Conservation (phyloP, 2,329 filamentous ascomycete genomes). For the Phyllosticta capitalensis region DNA sequence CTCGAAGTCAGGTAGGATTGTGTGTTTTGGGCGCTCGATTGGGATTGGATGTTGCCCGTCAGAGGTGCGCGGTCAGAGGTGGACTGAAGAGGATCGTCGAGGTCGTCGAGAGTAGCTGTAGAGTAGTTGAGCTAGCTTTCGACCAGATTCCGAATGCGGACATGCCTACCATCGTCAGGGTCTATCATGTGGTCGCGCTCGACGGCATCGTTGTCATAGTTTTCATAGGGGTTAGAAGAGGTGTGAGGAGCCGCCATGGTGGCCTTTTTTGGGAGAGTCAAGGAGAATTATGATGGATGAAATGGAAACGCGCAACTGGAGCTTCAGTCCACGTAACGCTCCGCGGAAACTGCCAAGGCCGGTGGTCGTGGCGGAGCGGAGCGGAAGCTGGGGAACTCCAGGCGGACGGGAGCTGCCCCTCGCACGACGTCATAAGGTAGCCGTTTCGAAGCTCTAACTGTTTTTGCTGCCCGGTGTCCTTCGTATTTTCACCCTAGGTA, state of each 20-base stretch:
- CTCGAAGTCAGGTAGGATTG: constrained; percentile 78
- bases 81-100: constrained; percentile 71
- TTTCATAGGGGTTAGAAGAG: constrained; percentile 25
- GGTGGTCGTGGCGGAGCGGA: background rate
- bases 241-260: background rate
- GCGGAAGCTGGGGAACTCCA: background rate
- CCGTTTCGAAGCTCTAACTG: too few species aligned
- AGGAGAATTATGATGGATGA: background rate
- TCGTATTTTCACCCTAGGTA: background rate
- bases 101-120: constrained; percentile 76
- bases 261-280: background rate
- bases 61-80: constrained; percentile 68
- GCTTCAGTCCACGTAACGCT: background rate
- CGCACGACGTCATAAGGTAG: background rate
- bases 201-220: constrained; percentile 37
- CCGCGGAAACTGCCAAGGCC: background rate
- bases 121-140: background rate
- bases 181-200: constrained; percentile 42
- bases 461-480: background rate
- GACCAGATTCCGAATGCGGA: constrained; percentile 9
- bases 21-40: constrained; percentile 45
- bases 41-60: constrained; percentile 69
- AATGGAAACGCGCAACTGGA: background rate
- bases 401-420: background rate
- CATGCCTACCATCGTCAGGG: constrained; percentile 40